A percentile compares a stretch with the other conserved stretches of the same genome.
Evolutionary conservation across 192 early-diverging fungal species (phyloP).

Genomic region (Oehlia diaphana): DNA sequence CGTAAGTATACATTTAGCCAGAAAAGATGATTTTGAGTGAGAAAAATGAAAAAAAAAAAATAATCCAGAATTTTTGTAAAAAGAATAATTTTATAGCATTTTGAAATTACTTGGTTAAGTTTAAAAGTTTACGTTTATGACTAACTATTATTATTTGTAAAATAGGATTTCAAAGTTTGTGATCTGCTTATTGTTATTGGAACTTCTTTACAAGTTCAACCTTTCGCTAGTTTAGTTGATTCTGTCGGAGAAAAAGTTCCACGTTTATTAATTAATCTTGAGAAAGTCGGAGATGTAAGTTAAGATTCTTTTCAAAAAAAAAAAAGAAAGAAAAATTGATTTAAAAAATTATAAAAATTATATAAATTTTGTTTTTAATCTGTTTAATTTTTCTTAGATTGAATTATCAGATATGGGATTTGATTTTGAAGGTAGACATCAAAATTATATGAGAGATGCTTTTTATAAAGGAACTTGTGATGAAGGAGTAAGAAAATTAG

Average conservation of each 20-base stretch:
- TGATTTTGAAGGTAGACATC: conserved; percentile 74
- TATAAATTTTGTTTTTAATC: not conserved
- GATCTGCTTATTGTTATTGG: conserved; percentile 95
- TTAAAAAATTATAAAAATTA: conserved; percentile 8
- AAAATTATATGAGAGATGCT: conserved; percentile 72
- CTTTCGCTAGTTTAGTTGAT: conserved; percentile 82
- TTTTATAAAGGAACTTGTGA: conserved; percentile 84
- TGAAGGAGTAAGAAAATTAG: conserved; percentile 67
- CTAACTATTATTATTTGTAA: not conserved
- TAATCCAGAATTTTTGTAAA: too few species aligned
- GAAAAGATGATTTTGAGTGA: too few species aligned
- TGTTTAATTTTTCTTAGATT: conserved; percentile 21
- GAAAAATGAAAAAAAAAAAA: too few species aligned
- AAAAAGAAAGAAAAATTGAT: too few species aligned
- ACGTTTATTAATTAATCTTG: conserved; percentile 88
- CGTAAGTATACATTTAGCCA: conserved; percentile 33
- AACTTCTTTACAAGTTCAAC: conserved; percentile 86
- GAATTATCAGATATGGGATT: conserved; percentile 51
- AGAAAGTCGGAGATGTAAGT: conserved; percentile 68
- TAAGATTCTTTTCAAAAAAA: not conserved
- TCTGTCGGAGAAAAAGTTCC: conserved; percentile 65
- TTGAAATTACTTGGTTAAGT: too few species aligned
- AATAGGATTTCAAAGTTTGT: conserved; percentile 68
- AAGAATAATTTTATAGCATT: too few species aligned
- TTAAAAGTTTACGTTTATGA: too few species aligned